Evolutionary conservation across 768 basidiomycete genomes (phyloP), one percentile per base, ranked within the genome.

Genomic region (Pleurotus pulmonarius): DNA sequence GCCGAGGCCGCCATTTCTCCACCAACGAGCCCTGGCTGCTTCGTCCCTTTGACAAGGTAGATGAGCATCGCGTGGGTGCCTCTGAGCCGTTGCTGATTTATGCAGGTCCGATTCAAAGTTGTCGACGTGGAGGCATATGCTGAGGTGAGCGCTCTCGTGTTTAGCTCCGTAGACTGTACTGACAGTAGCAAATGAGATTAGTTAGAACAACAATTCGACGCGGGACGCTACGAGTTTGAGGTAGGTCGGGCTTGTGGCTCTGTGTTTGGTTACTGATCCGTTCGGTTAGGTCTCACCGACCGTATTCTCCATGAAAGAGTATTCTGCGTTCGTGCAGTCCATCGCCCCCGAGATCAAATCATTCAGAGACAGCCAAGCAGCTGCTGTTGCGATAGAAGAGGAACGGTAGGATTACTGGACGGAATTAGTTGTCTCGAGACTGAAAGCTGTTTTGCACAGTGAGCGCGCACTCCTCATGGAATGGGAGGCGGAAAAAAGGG

Each of bases 31-130:
- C 85, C 1, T 87, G 87, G 85, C 61, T 88, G 3, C 68, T 88
- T 3, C 67, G 75, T 7, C 77, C 81, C 0, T 89, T 89, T 56
- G 86, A 88, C 61, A 83, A 86, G 67, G 83, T 80, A 49, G n/a
- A 65, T 22, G 2, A 8, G 8, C 29, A 34, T 8, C 4, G 11
- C 11, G 29, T 8, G 7, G 11, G 20, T 20, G 20, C 20, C 7
- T 3, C 8, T 34, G 29, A 34, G 29, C 11, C 29, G 29, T 16
- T 13, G 26, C 16, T 34, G n/a, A 44, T 5, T 22, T 18, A 0
- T n/a, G 2, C 41, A 83, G 80, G 67, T 87, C n/a, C 69, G 70
- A 13, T 85, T 86, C 61, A 73, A 76, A 13, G 69, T 73, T 0
- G 71, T 86, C 39, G 69, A 56, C 20, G 81, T 82, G 59, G 73